Base-by-base conservation (phyloP, 2,329 filamentous ascomycete species). In the Bipolaris zeicola region DNA sequence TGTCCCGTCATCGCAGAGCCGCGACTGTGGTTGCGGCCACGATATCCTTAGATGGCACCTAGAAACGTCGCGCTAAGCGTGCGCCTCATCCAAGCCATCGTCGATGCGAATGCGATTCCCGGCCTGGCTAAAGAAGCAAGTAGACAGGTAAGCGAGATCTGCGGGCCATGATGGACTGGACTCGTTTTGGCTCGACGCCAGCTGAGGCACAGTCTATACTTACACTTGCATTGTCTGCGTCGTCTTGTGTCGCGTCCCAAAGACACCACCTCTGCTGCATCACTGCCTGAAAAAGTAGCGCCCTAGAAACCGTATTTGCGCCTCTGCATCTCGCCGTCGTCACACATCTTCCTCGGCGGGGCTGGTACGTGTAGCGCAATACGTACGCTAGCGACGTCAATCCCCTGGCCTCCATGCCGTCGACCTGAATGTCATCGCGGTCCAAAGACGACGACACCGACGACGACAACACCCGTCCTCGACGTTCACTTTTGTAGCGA, bases 401-500 rank as follows among this genome's bases (percentile, higher is more conserved):
- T 52, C 42, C 37, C 43, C 47, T 37, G 49, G 43, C 37, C 41
- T 45, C n/a, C 31, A 48, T 50, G 42, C 49, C 31, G 37, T 47
- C n/a, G 16, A 46, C 31, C 49, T 48, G 37, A 24, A 52, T 47
- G 49, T 28, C n/a, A 6, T 31, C 43, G 37, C 33, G 36, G 42
- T 38, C 44, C 44, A n/a, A 33, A 39, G 43, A 57, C 50, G 36
- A 51, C 46, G 36, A 38, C 51, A 22, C 48, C 46, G 36, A 38
- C 51, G 16, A 51, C 46, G 39, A 57, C 51, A 31, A 51, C 20
- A 20, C 20, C 46, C 28, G 24, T 55, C 36, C 52, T 54, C 52
- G 52, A 56, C 55, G 39, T 57, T 51, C 50, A 47, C 49, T 44
- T 49, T 46, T 52, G 50, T 38, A 49, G 51, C 57, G 43, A 53